phyloP scores from a whole-genome alignment of 1,139 yeast genomes.

The Pichia sp. region DNA sequence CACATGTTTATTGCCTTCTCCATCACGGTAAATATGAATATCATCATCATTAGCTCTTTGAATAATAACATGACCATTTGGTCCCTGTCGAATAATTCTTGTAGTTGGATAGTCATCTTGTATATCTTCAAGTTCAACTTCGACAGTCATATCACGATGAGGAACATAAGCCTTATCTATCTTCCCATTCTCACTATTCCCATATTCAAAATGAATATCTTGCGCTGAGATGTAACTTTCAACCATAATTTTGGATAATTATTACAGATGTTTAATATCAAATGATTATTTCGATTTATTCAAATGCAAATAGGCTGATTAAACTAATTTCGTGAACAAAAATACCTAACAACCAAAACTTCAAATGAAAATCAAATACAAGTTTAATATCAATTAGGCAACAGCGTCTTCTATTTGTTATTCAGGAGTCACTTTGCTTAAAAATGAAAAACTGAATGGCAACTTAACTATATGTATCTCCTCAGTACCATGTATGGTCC shows the following conservation, averaged over 20 bases:
- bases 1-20: constrained; percentile 4
- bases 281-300: no score
- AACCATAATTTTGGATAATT: constrained; percentile 13
- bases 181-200: constrained; percentile 19
- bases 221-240: constrained; percentile 44
- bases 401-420: no score
- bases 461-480: no score
- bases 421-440: no score
- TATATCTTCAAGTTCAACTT: constrained; percentile 49
- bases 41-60: constrained; percentile 36
- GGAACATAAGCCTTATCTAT: constrained; percentile 16
- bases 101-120: constrained; percentile 66
- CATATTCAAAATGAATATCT: constrained; percentile 55
- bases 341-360: no score
- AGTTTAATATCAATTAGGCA: no score
- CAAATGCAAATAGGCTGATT: no score
- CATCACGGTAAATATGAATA: constrained; percentile 12
- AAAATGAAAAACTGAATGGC: no score
- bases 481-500: no score
- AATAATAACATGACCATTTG: constrained; percentile 71
- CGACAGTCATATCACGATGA: constrained; percentile 17
- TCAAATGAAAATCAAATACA: no score
- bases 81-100: constrained; percentile 63
- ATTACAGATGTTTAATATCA: no score
- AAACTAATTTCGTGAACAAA: no score